phyloP scores from a whole-genome alignment of 2,329 filamentous ascomycete genomes.

The Phialophora chinensis region DNA sequence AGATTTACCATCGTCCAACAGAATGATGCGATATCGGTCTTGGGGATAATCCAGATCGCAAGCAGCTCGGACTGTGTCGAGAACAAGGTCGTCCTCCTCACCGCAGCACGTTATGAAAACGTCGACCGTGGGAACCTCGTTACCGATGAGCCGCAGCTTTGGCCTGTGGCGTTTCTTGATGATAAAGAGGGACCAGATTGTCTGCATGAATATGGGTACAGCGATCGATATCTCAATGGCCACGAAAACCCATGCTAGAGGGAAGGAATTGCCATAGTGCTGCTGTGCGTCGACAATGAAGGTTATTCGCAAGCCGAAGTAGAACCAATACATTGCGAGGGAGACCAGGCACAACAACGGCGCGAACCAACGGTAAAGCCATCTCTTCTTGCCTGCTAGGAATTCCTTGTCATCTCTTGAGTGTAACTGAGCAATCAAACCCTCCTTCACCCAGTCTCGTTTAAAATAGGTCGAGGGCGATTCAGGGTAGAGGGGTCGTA shows the following conservation, averaged over 20 bases:
- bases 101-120: slow-evolving; percentile 63
- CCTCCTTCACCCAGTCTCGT: slow-evolving; percentile 48
- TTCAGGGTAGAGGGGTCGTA: slow-evolving; percentile 45
- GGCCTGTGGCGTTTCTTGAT: slow-evolving; percentile 61
- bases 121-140: slow-evolving; percentile 61
- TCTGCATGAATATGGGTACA: slow-evolving; percentile 63
- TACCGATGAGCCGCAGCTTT: slow-evolving; percentile 51
- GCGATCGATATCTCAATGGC: slow-evolving; percentile 57
- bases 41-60: slow-evolving; percentile 61
- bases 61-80: slow-evolving; percentile 61
- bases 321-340: slow-evolving; percentile 49
- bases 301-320: slow-evolving; percentile 59
- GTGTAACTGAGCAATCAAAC: slow-evolving; percentile 46
- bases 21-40: slow-evolving; percentile 60
- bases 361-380: slow-evolving; percentile 43
- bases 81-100: slow-evolving; percentile 61
- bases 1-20: slow-evolving; percentile 58
- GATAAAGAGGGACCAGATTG: slow-evolving; percentile 63
- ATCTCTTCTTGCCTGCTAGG: slow-evolving; percentile 48
- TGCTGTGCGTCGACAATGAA: slow-evolving; percentile 61
- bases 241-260: slow-evolving; percentile 64
- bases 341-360: slow-evolving; percentile 47
- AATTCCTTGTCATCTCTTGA: slow-evolving; percentile 48
- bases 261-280: slow-evolving; percentile 49
- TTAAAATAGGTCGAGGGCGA: slow-evolving; percentile 41